Percentiles rank a stretch among this genome's conserved stretches.
Conservation (phyloP, 176 grass and related monocot genomes). For the Oryza coarctata region DNA sequence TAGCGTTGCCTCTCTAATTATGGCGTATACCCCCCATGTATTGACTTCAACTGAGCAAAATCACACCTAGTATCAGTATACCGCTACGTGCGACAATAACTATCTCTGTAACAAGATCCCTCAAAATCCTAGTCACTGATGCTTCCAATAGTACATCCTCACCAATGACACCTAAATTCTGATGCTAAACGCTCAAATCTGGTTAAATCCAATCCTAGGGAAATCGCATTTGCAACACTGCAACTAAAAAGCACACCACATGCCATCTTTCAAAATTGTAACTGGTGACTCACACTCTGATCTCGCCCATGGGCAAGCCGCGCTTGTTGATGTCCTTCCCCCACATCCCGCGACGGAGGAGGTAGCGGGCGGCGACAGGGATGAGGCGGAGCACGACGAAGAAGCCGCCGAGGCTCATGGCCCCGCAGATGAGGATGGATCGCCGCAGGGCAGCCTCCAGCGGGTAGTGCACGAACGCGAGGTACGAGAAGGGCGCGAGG, state of each 20-base stretch:
- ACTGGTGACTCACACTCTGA: slow-evolving; percentile 75
- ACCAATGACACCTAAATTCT: background rate
- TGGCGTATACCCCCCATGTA: background rate
- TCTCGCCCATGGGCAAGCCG: slow-evolving; percentile 70
- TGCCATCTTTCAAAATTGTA: background rate
- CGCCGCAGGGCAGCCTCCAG: slow-evolving; percentile 63
- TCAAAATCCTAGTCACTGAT: background rate
- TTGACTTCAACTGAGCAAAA: background rate
- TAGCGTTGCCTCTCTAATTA: background rate
- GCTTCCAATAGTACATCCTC: background rate
- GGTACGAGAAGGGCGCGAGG: slow-evolving; percentile 87
- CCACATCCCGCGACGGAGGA: slow-evolving; percentile 73
- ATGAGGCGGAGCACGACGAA: slow-evolving; percentile 56
- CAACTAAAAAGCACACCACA: background rate
- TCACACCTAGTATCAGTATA: background rate
- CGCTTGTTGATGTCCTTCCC: slow-evolving; percentile 98
- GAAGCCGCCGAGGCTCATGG: slow-evolving; percentile 77
- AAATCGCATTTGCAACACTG: background rate
- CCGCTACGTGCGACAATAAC: background rate
- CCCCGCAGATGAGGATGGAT: slow-evolving; percentile 73
- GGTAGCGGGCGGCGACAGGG: slow-evolving; percentile 81
- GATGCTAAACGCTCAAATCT: background rate
- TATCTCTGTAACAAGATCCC: background rate
- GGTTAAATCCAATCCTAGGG: background rate
- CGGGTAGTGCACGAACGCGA: slow-evolving; percentile 75